Evolutionary conservation across 1,284 basidiomycete species (phyloP).

Genomic region (Vanrija humicola): DNA sequence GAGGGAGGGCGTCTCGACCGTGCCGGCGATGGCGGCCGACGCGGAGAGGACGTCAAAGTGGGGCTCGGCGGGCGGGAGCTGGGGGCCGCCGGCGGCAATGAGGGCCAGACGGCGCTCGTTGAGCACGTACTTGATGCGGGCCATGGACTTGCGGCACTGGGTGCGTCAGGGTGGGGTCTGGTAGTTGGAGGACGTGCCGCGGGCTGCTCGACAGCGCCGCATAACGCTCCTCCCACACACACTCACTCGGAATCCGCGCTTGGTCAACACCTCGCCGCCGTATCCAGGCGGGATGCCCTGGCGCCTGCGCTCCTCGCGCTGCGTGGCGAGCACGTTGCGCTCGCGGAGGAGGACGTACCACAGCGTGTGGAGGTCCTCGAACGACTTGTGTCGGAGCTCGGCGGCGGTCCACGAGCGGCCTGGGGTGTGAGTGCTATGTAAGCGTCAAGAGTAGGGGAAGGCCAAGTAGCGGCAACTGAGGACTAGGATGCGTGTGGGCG

Average conservation of each 20-base stretch:
- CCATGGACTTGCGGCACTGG: constrained; percentile 94
- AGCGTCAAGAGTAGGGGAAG: too few relatives aligned
- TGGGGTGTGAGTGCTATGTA: too few relatives aligned
- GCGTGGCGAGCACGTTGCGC: constrained; percentile 83
- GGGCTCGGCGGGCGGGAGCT: background rate
- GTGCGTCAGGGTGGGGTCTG: background rate
- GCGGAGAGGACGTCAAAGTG: background rate
- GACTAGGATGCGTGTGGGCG: too few relatives aligned
- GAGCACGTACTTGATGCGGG: constrained; percentile 86
- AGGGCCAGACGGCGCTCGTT: constrained; percentile 87
- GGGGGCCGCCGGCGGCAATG: constrained; percentile 52
- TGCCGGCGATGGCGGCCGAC: constrained; percentile 4
- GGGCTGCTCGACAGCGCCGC: background rate
- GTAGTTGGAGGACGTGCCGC: background rate
- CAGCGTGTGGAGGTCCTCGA: constrained; percentile 83
- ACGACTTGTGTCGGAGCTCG: constrained; percentile 82
- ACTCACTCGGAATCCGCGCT: constrained; percentile 38
- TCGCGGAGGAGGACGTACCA: constrained; percentile 89
- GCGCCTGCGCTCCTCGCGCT: constrained; percentile 68
- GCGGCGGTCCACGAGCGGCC: constrained; percentile 79
- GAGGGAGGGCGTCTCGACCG: constrained; percentile 8
- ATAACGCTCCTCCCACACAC: background rate
- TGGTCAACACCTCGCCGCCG: constrained; percentile 34
- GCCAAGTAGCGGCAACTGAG: too few relatives aligned
- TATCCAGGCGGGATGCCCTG: constrained; percentile 51